Evolutionary conservation across 495 filamentous ascomycete species (phyloP), one percentile per base, ranked within the genome.

Genomic region (Tuber microsphaerosporum): DNA sequence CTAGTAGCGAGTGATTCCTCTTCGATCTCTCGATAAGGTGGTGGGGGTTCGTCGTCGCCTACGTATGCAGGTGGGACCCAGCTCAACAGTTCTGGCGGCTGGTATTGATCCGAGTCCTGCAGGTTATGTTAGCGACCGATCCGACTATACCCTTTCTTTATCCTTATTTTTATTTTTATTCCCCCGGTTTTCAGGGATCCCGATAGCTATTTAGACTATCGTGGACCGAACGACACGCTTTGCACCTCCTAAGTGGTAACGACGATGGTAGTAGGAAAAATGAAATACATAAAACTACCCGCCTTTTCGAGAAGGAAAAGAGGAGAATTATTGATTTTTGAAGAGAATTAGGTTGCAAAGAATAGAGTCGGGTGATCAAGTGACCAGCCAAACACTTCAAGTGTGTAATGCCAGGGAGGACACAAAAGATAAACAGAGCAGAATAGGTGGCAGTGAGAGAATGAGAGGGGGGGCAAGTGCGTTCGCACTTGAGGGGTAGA

Each of bases 11-110:
- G 76, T 45, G 48, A 69, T 22, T 68, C 61, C 46, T 79, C 76
- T 46, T 79, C 72, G 20, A 46, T 72, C 72, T 79, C 73, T 37
- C 34, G 70, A 68, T 79, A 79, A n/a, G 76, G 76, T 26, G 77
- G 77, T 46, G 76, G 77, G 41, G 56, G 56, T 31, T 26, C 31
- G 26, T 75, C 71, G 43, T 77, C 77, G 41, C 48, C 73, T 56
- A 43, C 71, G 45, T 79, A 79, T 43, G 65, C 34, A 22, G 77
- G 77, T 8, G 70, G 61, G 41, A 31, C 16, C 43, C 75, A 76
- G 44, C 46, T 71, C 22, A 46, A 46, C 39, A 75, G 44, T 2
- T 51, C 65, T 41, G 37, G 56, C 48, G 22, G 42, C 39, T 61
- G 44, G 45, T 72, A 69, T 41, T 72, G 69, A 69, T 70, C 56